phyloP scores from a whole-genome alignment of 805 yeast genomes.

The Schwanniomyces yamadae region DNA sequence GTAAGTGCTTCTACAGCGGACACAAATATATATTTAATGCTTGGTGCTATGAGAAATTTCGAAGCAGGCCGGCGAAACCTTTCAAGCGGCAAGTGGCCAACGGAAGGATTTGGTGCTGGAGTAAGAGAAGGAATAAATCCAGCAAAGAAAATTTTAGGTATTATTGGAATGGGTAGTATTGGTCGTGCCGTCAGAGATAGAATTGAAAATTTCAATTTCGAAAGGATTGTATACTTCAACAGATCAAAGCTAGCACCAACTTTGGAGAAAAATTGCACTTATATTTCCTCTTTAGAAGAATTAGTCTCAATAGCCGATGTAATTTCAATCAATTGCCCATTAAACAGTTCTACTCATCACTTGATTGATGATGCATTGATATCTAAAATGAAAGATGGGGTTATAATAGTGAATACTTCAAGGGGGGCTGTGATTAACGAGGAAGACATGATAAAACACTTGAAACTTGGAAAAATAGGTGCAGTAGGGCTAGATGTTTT shows the following conservation, averaged over 20 bases:
- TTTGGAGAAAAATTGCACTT: conserved; percentile 62
- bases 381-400: conserved; percentile 72
- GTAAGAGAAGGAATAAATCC: conserved; percentile 1
- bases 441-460: conserved; percentile 47
- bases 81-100: conserved; percentile 28
- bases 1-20: conserved; percentile 60
- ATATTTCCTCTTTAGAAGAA: conserved; percentile 60
- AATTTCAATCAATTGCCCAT: conserved; percentile 67
- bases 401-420: conserved; percentile 77
- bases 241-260: conserved; percentile 54
- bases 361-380: conserved; percentile 56
- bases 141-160: conserved; percentile 60
- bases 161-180: conserved; percentile 79
- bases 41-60: conserved; percentile 51
- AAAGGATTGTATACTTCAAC: conserved; percentile 63
- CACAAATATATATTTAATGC: conserved; percentile 48
- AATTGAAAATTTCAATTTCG: conserved; percentile 67
- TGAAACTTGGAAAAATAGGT: conserved; percentile 58
- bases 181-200: conserved; percentile 71
- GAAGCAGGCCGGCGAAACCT: conserved; percentile 8
- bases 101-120: not conserved
- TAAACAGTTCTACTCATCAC: conserved; percentile 64
- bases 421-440: conserved; percentile 71
- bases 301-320: conserved; percentile 59
- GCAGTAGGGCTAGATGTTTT: conserved; percentile 67